Evolutionary conservation across 495 filamentous ascomycete genomes (phyloP), one percentile per base, ranked within the genome.

Genomic region (Daldinia grandis): DNA sequence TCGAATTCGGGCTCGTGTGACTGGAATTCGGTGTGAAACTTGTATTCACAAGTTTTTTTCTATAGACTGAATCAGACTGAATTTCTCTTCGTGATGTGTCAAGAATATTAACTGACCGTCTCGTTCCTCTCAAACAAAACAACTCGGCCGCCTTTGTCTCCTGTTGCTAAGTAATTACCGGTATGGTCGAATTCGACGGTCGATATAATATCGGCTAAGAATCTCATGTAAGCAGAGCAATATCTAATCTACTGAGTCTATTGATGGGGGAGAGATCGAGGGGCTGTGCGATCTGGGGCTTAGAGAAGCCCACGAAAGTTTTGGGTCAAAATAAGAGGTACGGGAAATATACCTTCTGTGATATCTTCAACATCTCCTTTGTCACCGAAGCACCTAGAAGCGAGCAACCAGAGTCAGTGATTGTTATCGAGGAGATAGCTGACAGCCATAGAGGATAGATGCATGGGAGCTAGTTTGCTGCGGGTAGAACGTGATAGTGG

Each of bases 31-130:
- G 95, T 99, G 79, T 99, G 95, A 81, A 99, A 99, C 80, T 99
- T 99, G 87, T 99, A 99, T 81, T 99, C 95, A 87, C 95, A 99
- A 14, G 95, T 98, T 91, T 98, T 99, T 89, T 98, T 98, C 95
- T 98, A 76, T 58, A 60, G n/a, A n/a, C 5, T 5, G 54, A 28
- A 66, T 77, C 58, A 75, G 58, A 66, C 47, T 4, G 31, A 10
- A 66, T 63, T 63, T 56, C 62, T 53, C n/a, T 67, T 78, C 72
- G 53, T 63, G 72, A 54, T 58, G 53, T 55, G 62, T 62, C 38
- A 42, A 49, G 44, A 49, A 49, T 38, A n/a, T 58, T 47, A 44
- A 83, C 89, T 81, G 83, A 96, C 95, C 78, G 94, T 97, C 81
- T 99, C 96, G 74, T 99, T 99, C 70, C 95, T 88, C 81, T 99